Base-by-base conservation (phyloP, 106 monocot species). In the Allium sativum region DNA sequence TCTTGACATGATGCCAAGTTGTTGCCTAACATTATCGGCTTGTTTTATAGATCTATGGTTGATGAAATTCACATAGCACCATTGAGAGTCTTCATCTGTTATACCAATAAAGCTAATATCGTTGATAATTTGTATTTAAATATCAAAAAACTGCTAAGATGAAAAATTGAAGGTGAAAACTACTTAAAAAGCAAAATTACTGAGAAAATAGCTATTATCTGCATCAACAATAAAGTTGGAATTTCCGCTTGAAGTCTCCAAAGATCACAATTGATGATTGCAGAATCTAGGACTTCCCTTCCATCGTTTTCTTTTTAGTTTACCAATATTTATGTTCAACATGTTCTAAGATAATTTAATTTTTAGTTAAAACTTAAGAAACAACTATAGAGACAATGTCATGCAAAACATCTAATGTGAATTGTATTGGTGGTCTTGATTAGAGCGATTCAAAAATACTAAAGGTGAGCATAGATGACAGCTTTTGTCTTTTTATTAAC, bases 51-150 rank as follows among this genome's bases (percentile, higher is more conserved):
- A 70, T 51, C 87, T 77, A 19, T 75, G 72, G 58, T 88, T 88
- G 44, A 88, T 47, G 44, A 83, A 88, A 62, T 88, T 83, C 66
- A 83, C 82, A 56, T 80, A 88, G 53, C 87, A 88, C 87, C 87
- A 88, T 18, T 70, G 68, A 51, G 74, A 66, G 56, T 80, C 87
- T 73, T 83, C 87, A 74, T 69, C 87, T 88, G 76, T 41, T 15
- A 18, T 53, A 40, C 1, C 31, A 31, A 64, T 5, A 11, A 53
- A 17, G 45, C 41, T 41, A 12, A 52, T 18, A 40, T 58, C 1
- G 45, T 11, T 42, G 12, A 31, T 31, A 31, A 31, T 0, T 31
- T 31, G 31, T 31, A 31, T 5, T 5, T 31, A 31, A 31, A 31
- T 31, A 31, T 31, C 5, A 5, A 31, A 31, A 5, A 31, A 31